Evolutionary conservation across 768 basidiomycete species (phyloP), one percentile per base, ranked within the genome.

Genomic region (Termitomyces sp.): DNA sequence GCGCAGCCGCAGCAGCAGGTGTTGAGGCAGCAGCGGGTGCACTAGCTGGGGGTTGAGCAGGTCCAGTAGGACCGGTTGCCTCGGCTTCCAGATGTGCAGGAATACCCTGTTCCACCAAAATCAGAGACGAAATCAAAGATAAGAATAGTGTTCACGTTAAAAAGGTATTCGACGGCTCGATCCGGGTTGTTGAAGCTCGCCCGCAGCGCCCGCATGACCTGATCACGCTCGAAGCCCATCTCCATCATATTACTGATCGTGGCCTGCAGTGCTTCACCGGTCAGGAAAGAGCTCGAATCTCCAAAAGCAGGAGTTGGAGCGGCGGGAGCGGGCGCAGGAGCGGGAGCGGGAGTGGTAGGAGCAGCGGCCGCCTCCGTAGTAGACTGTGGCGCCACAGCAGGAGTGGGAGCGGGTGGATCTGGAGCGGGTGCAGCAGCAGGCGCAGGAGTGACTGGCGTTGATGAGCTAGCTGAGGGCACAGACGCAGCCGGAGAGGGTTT

Each of bases 141-240:
- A 13, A 10, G 5, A 43, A 54, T 30, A 20, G 13, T 43, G 35
- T 13, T 74, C 88, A 95, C 96, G 59, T 68, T 96, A 84, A 98
- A 88, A 55, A 99, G 76, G 72, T 99, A 99, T 71, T 99, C 97
- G n/a, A 94, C 96, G 7, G 97, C 97, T 32, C 97, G 83, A 65
- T 98, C 94, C 8, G 97, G 91, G 73, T 99, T 98, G 73, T 99
- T 99, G 76, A 82, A 99, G 68, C 92, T 94, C 28, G 95, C 97
- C 58, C 93, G 80, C 69, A 99, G 69, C 3, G 95, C 94, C 16
- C 86, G 82, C 66, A 86, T 71, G 43, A 98, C 92, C 66, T 92
- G 84, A 3, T 94, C 94, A 40, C 86, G 80, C 59, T 83, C 80
- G 65, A 95, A 98, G 7, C 97, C 97, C 97, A 99, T 98, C 63